Percentiles rank a stretch among this genome's conserved stretches.
phyloP scores from a whole-genome alignment of 306 rosid species.

The Senna siamea region DNA sequence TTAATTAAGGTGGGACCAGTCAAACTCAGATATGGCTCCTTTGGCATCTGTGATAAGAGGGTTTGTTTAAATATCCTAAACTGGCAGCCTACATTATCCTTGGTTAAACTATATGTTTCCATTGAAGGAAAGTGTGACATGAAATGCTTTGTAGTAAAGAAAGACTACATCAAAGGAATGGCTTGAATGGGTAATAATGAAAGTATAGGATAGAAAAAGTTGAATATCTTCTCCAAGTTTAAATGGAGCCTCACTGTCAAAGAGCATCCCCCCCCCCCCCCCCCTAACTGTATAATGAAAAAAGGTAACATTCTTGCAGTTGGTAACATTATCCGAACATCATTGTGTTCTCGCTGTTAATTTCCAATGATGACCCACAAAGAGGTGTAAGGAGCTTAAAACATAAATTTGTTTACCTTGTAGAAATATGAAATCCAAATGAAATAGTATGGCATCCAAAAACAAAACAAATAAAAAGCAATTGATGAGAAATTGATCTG shows the following conservation, averaged over 20 bases:
- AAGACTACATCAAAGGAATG: not conserved
- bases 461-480: slow-evolving; percentile 6
- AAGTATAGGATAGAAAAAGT: not conserved
- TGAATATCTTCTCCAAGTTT: no score
- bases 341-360: not conserved
- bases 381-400: slow-evolving; percentile 1
- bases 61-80: not conserved
- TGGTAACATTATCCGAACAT: slow-evolving; percentile 6
- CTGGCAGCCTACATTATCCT: slow-evolving; percentile 6
- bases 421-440: not conserved
- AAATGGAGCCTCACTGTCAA: no score
- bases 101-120: slow-evolving; percentile 1
- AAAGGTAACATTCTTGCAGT: no score
- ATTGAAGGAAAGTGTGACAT: not conserved
- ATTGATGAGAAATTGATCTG: slow-evolving; percentile 5
- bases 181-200: slow-evolving; percentile 13
- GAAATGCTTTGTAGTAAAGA: not conserved
- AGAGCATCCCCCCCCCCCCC: no score
- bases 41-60: not conserved
- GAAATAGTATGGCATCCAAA: not conserved
- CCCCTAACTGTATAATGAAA: no score
- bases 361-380: slow-evolving; percentile 27
- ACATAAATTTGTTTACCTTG: no score
- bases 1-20: not conserved
- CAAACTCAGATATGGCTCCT: not conserved